Evolutionary conservation across 768 basidiomycete species (phyloP), one percentile per base, ranked within the genome.

Genomic region (Russula emetica): DNA sequence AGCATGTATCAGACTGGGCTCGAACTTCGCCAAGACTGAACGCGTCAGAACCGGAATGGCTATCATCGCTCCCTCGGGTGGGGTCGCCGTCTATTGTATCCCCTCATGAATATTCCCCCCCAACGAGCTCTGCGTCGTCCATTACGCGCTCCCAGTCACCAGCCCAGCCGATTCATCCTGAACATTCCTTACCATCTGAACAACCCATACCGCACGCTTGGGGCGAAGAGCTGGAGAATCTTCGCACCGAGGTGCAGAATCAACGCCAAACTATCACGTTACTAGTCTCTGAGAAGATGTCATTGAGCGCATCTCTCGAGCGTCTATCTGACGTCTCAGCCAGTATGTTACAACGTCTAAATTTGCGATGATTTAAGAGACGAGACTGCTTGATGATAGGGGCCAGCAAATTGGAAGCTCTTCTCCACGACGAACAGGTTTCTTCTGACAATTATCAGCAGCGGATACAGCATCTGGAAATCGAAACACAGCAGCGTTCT

Each of bases 251-350:
- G 44, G 73, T 79, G 51, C 78, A 82, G 67, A 86, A 81, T 69
- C 86, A 88, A 68, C 85, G 84, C 64, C 85, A 85, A 69, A 89
- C 88, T 0, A 90, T 94, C 62, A 79, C 86, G 52, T 72, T 88
- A n/a, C 78, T 94, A 16, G 89, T 92, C 32, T 63, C 73, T 2
- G 79, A 79, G 66, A 79, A 78, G 70, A 69, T 72, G 14, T 66
- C 73, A 3, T 72, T 80, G 14, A 58, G 67, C n/a, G 66, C 69
- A n/a, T 69, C 85, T 47, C 72, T 88, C 47, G 80, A 86, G 66
- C 80, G 81, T 56, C 70, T 87, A 52, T 82, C 83, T 50, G 80
- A 78, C 53, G 73, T 82, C n/a, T 87, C 89, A 70, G 74, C 78
- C 45, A 79, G 91, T 92, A 73, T 11, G 79, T 72, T 49, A 18